Base-by-base conservation (phyloP, 2,329 filamentous ascomycete genomes). In the Uncinocarpus reesii region DNA sequence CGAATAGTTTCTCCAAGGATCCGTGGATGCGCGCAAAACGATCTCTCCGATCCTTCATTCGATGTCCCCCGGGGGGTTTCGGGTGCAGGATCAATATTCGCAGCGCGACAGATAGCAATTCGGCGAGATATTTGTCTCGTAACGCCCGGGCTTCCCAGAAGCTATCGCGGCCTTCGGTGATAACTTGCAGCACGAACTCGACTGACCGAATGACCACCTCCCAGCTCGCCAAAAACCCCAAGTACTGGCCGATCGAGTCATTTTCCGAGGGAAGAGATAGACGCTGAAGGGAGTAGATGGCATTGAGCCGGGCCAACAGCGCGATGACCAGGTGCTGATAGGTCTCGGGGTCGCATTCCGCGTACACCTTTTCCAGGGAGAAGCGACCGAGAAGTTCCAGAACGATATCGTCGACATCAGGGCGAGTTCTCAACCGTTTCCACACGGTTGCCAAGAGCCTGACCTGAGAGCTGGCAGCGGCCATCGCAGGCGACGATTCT, bases 381-480 rank as follows among this genome's bases (percentile, higher is more conserved):
- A 70, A 70, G n/a, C 61, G 58, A 21, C 67, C 67, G 7, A 70
- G 58, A n/a, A 69, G 56, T 55, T 70, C 66, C 8, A 67, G 50
- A 32, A 70, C 60, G 41, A 70, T 65, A 55, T 65, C 64, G 53
- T 70, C 67, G 49, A 67, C 55, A 50, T 70, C 67, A 52, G 63
- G 65, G 29, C 67, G 63, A 16, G 69, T 62, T 4, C 62, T 58
- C 21, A 70, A 56, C 16, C 62, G 55, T 41, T 63, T 60, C 61
- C 63, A 69, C 10, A 61, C 58, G 52, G 63, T 64, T 11, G 58
- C 58, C 41, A 69, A 59, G 32, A 64, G 61, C 41, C 57, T 46
- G 54, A 69, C 69, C 32, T 64, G 58, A 47, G 65, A 61, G 42
- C 58, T 53, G 46, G 60, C 52, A 37, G 53, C 43, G 18, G 60